Percentiles rank a stretch among this genome's conserved stretches.
Conservation (phyloP, 73 alveolate genomes). For the Effrenium voratum region DNA sequence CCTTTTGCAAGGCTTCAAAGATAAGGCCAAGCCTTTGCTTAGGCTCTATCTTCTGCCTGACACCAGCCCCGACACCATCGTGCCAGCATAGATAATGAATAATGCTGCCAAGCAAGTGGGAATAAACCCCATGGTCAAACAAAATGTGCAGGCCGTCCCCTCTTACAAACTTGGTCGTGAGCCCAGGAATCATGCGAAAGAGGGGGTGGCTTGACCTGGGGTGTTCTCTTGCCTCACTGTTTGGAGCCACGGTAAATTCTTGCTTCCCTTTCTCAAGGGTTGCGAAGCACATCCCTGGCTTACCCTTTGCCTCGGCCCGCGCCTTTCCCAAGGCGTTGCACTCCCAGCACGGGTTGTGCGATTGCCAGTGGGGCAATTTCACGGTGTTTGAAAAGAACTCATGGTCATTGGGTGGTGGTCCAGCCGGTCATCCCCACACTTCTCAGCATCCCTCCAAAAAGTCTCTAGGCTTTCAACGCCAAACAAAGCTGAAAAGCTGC, state of each 20-base stretch:
- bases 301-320: background rate
- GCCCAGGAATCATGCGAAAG: background rate
- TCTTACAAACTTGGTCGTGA: background rate
- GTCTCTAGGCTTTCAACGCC: background rate
- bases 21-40: conserved; percentile 27
- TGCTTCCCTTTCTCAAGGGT: conserved; percentile 16
- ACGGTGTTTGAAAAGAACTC: background rate
- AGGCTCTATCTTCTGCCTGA: background rate
- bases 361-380: conserved; percentile 32
- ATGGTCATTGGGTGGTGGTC: conserved; percentile 14
- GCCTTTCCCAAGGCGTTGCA: background rate
- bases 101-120: conserved; percentile 11
- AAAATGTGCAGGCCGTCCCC: conserved; percentile 28
- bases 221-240: background rate
- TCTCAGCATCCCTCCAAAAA: conserved; percentile 13
- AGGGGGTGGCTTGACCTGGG: background rate
- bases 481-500: background rate
- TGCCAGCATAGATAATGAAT: background rate
- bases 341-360: conserved; percentile 50
- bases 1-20: background rate
- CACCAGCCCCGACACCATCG: conserved; percentile 38
- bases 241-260: background rate
- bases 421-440: background rate
- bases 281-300: background rate
- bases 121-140: background rate